Percentiles rank a stretch among this genome's conserved stretches.
Evolutionary conservation across 2,329 filamentous ascomycete genomes (phyloP).

Genomic region (Emmonsiellopsis sp.): DNA sequence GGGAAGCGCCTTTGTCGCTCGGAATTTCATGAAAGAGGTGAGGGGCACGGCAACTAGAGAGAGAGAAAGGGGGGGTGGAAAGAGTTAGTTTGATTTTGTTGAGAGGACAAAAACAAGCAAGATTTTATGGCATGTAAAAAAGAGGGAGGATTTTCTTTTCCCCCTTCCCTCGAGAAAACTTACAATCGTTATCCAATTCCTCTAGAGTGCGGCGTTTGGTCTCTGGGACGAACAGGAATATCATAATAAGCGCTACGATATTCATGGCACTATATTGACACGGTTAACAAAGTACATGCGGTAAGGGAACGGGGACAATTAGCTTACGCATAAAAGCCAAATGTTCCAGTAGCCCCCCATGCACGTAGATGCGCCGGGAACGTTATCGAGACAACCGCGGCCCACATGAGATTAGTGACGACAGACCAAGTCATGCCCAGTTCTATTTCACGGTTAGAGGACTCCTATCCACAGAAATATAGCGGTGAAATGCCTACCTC

Average conservation of each 20-base stretch:
- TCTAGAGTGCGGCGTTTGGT: conserved; percentile 48
- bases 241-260: conserved; percentile 51
- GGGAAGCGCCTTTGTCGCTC: too few relatives aligned
- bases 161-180: too few relatives aligned
- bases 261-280: conserved; percentile 42
- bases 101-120: too few relatives aligned
- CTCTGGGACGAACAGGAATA: conserved; percentile 53
- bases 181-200: conserved; percentile 45
- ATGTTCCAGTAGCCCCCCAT: conserved; percentile 46
- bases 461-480: conserved; percentile 14
- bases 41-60: too few relatives aligned
- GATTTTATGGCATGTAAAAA: too few relatives aligned
- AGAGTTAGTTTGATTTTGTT: too few relatives aligned
- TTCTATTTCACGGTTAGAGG: conserved; percentile 26
- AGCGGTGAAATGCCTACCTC: conserved; percentile 25
- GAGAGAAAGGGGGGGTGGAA: too few relatives aligned
- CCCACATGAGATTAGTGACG: conserved; percentile 40
- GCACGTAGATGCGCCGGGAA: conserved; percentile 41
- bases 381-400: conserved; percentile 40
- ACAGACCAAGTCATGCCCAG: conserved; percentile 40
- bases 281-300: neutral
- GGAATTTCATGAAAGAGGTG: too few relatives aligned
- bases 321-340: conserved; percentile 49
- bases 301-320: neutral
- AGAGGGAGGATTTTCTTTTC: too few relatives aligned